Base-by-base conservation (phyloP, 768 basidiomycete genomes). In the Leccinellum rugosiceps region DNA sequence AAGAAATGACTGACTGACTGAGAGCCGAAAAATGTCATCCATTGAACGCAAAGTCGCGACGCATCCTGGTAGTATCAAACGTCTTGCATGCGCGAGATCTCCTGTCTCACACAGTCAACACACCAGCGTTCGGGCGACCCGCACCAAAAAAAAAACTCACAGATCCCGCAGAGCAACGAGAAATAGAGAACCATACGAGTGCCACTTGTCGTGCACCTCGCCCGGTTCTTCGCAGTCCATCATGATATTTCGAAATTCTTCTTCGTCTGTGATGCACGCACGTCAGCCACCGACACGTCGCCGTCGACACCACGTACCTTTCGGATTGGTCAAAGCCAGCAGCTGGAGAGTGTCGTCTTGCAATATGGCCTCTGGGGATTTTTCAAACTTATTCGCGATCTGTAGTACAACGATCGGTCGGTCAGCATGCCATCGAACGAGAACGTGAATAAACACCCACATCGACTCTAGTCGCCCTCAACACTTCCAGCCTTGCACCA, bases 1-100 rank as follows among this genome's bases (percentile, higher is more conserved):
- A 34, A 49, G 49, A 35, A 23, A n/a, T n/a, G n/a, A n/a, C n/a
- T n/a, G n/a, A n/a, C n/a, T n/a, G n/a, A n/a, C n/a, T n/a, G n/a
- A n/a, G n/a, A 34, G 34, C 6, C 17, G 0, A 32, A 45, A 10
- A 7, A 19, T 4, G 14, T 28, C 41, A 70, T 58, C 64, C 70
- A 9, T 61, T 55, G 51, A 64, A 79, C 9, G 66, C 71, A 61
- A 72, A 77, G 23, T 68, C 66, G 4, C 68, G 68, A 35, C 66
- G 71, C 55, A 79, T 53, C 34, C 61, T 60, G 50, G 56, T 52
- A 10, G 65, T 52, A 52, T 68, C 65, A 15, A 75, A 68, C 6
- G 52, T 23, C 48, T 59, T 58, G 53, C 43, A 55, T 3, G 26
- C 25, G 8, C 9, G 17, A 6, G 31, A 41, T 51, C 54, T 62